Conservation (phyloP, 345 rosid genomes). For the Luvunga scandens region DNA sequence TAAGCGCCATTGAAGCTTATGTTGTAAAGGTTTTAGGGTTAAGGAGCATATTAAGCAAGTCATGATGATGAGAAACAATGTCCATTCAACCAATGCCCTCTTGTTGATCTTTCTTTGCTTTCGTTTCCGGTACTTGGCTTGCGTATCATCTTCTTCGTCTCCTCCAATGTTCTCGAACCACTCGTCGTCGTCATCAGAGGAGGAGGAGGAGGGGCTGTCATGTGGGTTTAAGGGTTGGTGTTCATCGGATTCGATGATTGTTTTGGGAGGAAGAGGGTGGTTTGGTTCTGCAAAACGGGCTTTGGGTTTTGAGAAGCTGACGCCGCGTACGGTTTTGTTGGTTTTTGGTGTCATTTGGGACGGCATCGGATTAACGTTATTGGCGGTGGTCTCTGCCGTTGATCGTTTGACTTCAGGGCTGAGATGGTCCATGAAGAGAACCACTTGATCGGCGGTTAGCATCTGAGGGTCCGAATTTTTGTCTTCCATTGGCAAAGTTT, state of each 20-base stretch:
- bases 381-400: not conserved
- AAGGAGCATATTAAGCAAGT: conserved; percentile 9
- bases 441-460: conserved; percentile 27
- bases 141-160: not conserved
- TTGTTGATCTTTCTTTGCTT: conserved; percentile 5
- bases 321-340: conserved; percentile 33
- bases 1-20: conserved; percentile 9
- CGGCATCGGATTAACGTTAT: not conserved
- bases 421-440: conserved; percentile 24
- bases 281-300: conserved; percentile 41
- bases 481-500: not conserved
- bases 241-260: conserved; percentile 10
- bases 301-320: conserved; percentile 46
- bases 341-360: not conserved
- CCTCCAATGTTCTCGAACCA: conserved; percentile 20
- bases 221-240: not conserved
- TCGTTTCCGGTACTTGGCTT: not conserved
- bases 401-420: conserved; percentile 8
- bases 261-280: conserved; percentile 13
- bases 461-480: not conserved
- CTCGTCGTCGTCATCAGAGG: conserved; percentile 23
- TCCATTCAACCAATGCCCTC: conserved; percentile 12
- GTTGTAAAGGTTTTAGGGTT: not conserved
- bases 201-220: conserved; percentile 5
- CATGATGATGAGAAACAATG: conserved; percentile 12